Percentiles rank a stretch among this genome's conserved stretches.
phyloP scores from a whole-genome alignment of 371 early-diverging fungal genomes.

The Apophysomyces elegans region DNA sequence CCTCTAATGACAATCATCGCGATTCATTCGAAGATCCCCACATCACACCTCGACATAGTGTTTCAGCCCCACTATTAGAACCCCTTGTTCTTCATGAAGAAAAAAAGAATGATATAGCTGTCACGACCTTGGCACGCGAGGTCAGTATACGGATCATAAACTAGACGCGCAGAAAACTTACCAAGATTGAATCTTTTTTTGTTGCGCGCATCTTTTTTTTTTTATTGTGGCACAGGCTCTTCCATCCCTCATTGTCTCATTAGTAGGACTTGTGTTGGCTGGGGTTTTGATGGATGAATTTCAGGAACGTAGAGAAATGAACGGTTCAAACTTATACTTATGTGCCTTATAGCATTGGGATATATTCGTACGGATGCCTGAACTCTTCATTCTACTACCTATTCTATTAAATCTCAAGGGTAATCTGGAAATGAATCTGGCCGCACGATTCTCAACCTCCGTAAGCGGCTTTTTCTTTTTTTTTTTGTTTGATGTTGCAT shows the following conservation, averaged over 20 bases:
- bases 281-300: slow-evolving; percentile 78
- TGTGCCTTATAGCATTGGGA: slow-evolving; percentile 63
- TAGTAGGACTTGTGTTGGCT: slow-evolving; percentile 73
- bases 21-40: slow-evolving; percentile 5
- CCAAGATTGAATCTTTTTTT: neutral
- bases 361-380: slow-evolving; percentile 72
- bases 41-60: neutral
- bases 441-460: slow-evolving; percentile 81
- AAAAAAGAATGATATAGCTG: neutral
- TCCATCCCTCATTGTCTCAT: slow-evolving; percentile 76
- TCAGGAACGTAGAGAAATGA: slow-evolving; percentile 51
- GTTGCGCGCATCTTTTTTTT: neutral
- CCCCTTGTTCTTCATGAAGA: neutral
- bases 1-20: neutral
- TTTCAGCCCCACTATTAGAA: slow-evolving; percentile 1
- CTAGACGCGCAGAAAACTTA: slow-evolving; percentile 1
- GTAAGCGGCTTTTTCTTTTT: slow-evolving; percentile 36
- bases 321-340: neutral
- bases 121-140: neutral
- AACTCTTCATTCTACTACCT: slow-evolving; percentile 86
- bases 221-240: slow-evolving; percentile 53
- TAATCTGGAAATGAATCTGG: slow-evolving; percentile 89
- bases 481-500: slow-evolving; percentile 2
- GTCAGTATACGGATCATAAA: slow-evolving; percentile 7
- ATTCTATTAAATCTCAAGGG: slow-evolving; percentile 87